Evolutionary conservation across 2,329 filamentous ascomycete species (phyloP).

Genomic region (Ploettnerulaceae sp.): DNA sequence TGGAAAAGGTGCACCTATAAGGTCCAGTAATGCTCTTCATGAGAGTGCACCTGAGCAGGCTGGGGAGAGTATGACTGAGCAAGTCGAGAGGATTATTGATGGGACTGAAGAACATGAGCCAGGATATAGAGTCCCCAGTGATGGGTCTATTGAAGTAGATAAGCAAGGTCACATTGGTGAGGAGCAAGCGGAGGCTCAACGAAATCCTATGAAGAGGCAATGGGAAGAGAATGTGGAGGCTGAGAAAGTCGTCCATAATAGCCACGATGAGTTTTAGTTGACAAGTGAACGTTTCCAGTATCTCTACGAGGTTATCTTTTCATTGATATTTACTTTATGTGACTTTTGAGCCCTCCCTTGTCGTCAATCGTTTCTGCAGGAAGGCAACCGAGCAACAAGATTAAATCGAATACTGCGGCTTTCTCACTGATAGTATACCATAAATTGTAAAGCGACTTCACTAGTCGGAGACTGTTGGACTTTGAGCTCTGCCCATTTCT

Average conservation of each 20-base stretch:
- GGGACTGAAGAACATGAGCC: conserved; percentile 29
- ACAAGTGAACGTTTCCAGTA: too few relatives aligned
- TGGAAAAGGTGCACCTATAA: conserved; percentile 28
- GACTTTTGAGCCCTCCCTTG: too few relatives aligned
- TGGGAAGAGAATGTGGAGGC: conserved; percentile 48
- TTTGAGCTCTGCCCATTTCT: background rate
- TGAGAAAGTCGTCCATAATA: conserved; percentile 12
- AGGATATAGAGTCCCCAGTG: conserved; percentile 36
- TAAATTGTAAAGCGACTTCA: background rate
- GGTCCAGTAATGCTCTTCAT: conserved; percentile 17
- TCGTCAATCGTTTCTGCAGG: too few relatives aligned
- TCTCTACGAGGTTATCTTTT: too few relatives aligned
- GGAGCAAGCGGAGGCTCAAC: conserved; percentile 19
- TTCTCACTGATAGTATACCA: background rate
- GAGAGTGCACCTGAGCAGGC: conserved; percentile 14
- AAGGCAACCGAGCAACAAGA: background rate
- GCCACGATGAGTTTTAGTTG: conserved; percentile 33
- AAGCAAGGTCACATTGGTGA: conserved; percentile 34
- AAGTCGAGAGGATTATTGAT: conserved; percentile 52
- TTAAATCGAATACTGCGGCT: background rate
- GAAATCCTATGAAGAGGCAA: conserved; percentile 58
- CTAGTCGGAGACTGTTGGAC: background rate
- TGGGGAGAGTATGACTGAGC: conserved; percentile 41
- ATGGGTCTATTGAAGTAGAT: conserved; percentile 30
- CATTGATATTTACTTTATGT: too few relatives aligned